Evolutionary conservation across 1,139 yeast genomes (phyloP).

Genomic region (Torulaspora globosa): DNA sequence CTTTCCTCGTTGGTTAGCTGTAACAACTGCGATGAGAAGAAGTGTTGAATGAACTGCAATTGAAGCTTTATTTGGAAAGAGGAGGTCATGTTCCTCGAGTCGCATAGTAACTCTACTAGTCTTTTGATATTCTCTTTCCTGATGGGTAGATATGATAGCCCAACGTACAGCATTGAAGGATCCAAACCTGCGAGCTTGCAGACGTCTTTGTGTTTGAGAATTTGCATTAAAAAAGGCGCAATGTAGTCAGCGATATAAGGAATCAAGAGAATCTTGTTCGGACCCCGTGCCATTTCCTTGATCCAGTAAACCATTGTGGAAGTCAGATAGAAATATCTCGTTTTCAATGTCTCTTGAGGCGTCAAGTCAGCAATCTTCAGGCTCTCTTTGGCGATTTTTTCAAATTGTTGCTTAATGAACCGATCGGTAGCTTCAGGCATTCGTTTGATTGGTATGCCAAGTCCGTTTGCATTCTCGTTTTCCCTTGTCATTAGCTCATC

Average conservation of each 20-base stretch:
- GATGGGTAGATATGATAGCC: slow-evolving; percentile 57
- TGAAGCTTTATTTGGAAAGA: slow-evolving; percentile 68
- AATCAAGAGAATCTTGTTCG: slow-evolving; percentile 38
- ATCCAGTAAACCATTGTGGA: slow-evolving; percentile 37
- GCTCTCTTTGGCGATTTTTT: slow-evolving; percentile 46
- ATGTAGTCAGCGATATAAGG: slow-evolving; percentile 45
- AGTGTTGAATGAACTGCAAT: slow-evolving; percentile 67
- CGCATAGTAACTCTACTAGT: slow-evolving; percentile 51
- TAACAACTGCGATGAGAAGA: slow-evolving; percentile 69
- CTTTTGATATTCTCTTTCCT: slow-evolving; percentile 43
- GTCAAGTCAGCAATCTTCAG: slow-evolving; percentile 33
- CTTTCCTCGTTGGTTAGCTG: slow-evolving; percentile 51
- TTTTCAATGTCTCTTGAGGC: slow-evolving; percentile 38
- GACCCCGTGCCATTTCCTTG: slow-evolving; percentile 30
- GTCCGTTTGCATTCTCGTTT: slow-evolving; percentile 39
- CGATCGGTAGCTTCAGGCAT: slow-evolving; percentile 31
- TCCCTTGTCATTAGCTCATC: slow-evolving; percentile 41
- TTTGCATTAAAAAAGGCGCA: slow-evolving; percentile 65
- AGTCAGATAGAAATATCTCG: slow-evolving; percentile 39
- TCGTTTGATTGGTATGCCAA: slow-evolving; percentile 37
- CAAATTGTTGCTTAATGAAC: slow-evolving; percentile 41
- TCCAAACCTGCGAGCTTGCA: slow-evolving; percentile 67
- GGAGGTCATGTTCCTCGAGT: slow-evolving; percentile 38
- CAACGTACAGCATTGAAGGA: slow-evolving; percentile 51
- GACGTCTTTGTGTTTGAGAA: slow-evolving; percentile 74